phyloP scores from a whole-genome alignment of 202 grass and related monocot species.

The Digitaria exilis region DNA sequence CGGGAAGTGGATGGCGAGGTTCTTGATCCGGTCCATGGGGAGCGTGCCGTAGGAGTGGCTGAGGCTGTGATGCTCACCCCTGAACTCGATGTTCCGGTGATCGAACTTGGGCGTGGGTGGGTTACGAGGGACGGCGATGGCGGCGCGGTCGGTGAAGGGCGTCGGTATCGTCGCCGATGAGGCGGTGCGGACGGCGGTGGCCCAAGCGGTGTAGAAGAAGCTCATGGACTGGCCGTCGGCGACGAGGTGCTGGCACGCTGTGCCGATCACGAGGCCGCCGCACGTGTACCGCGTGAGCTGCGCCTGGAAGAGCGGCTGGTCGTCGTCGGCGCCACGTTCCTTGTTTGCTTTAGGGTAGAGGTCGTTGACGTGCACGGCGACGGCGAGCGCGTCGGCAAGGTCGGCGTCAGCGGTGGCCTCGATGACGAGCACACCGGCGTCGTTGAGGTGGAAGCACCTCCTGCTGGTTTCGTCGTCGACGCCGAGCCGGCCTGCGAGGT shows the following conservation, averaged over 20 bases:
- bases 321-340: conserved; percentile 23
- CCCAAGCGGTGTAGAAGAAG: conserved; percentile 43
- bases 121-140: background rate
- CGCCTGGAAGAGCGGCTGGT: conserved; percentile 36
- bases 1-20: conserved; percentile 38
- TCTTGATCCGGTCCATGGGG: conserved; percentile 24
- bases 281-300: conserved; percentile 55
- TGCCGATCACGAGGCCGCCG: conserved; percentile 53
- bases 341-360: conserved; percentile 35
- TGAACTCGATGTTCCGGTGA: conserved; percentile 43
- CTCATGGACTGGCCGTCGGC: conserved; percentile 60
- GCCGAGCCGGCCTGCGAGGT: conserved; percentile 31
- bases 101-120: conserved; percentile 17
- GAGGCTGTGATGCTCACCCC: conserved; percentile 10
- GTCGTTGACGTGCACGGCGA: conserved; percentile 17
- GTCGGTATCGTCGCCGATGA: conserved; percentile 4
- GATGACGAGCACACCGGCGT: conserved; percentile 38
- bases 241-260: conserved; percentile 37
- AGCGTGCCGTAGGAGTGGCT: background rate
- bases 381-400: conserved; percentile 18
- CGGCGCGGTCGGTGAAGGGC: conserved; percentile 37
- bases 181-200: conserved; percentile 32
- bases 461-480: conserved; percentile 1
- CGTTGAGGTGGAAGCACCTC: conserved; percentile 46
- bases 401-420: conserved; percentile 23